Evolutionary conservation across 371 early-diverging fungal species (phyloP), one percentile per base, ranked within the genome.

Genomic region (Choanephora cucurbitarum): DNA sequence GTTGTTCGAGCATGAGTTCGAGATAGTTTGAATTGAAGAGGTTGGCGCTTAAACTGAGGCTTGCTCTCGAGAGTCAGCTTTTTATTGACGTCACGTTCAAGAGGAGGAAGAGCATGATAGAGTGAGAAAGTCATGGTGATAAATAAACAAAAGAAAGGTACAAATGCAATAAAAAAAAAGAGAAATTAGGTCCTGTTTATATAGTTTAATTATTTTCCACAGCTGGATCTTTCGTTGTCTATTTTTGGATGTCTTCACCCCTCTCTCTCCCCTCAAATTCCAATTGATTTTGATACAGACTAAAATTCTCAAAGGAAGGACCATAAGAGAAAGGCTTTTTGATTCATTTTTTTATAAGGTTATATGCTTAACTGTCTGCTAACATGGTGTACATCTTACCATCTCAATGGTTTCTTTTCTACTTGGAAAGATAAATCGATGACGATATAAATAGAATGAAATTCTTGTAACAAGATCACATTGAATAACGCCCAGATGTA

Each of bases 281-380:
- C 71, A 71, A 56, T 54, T 55, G 50, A 75, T 69, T 74, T 68
- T 52, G 71, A 74, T 66, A 64, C 61, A 49, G 55, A 74, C 74
- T 57, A 45, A 28, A 23, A 54, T 54, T 60, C 55, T 54, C 54
- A 37, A 32, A 37, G 37, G 37, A 37, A 11, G 28, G 3, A 5
- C 28, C 7, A 5, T 28, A 28, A 28, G 14, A 37, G 37, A 11
- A 37, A 14, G 2, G 37, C 37, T 14, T 37, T 7, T 14, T 37
- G 14, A 13, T 3, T 37, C 10, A 11, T 37, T 37, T 3, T n/a
- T n/a, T n/a, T n/a, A n/a, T n/a, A n/a, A n/a, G n/a, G n/a, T n/a
- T n/a, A n/a, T n/a, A n/a, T n/a, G n/a, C n/a, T n/a, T n/a, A n/a
- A n/a, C n/a, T n/a, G n/a, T n/a, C n/a, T n/a, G n/a, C n/a, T n/a